Evolutionary conservation across 495 filamentous ascomycete genomes (phyloP).

Genomic region (Trichodelitschia bisporula): DNA sequence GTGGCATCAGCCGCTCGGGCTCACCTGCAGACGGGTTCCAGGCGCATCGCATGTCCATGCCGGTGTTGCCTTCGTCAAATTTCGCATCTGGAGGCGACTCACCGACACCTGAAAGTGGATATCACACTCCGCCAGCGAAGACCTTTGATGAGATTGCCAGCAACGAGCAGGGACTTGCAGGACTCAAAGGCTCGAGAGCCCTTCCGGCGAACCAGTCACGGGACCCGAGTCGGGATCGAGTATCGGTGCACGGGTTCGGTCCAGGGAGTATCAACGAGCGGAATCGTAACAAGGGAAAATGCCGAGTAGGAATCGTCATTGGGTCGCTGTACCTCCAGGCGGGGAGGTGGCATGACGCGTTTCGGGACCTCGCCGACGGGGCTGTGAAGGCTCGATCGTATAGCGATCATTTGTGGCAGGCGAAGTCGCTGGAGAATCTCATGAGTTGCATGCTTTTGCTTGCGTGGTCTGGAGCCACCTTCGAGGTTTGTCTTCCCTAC

Average conservation of each 20-base stretch:
- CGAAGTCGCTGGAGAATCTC: slow-evolving; percentile 76
- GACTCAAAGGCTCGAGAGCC: slow-evolving; percentile 7
- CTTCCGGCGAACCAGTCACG: slow-evolving; percentile 3
- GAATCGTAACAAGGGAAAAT: slow-evolving; percentile 59
- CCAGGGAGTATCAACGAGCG: slow-evolving; percentile 46
- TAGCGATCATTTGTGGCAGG: slow-evolving; percentile 91
- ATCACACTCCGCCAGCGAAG: slow-evolving; percentile 29
- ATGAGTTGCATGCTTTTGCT: slow-evolving; percentile 61
- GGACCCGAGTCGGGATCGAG: slow-evolving; percentile 43
- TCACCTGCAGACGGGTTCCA: slow-evolving; percentile 23
- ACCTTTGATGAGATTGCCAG: slow-evolving; percentile 48
- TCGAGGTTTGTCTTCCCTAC: too few relatives aligned
- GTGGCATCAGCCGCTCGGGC: slow-evolving; percentile 17
- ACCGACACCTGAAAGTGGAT: slow-evolving; percentile 18
- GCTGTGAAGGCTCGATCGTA: slow-evolving; percentile 50
- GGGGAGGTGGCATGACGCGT: slow-evolving; percentile 70
- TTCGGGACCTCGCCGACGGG: slow-evolving; percentile 64
- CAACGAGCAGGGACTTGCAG: slow-evolving; percentile 6
- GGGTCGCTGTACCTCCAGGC: slow-evolving; percentile 72
- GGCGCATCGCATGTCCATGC: slow-evolving; percentile 58
- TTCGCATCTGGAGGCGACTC: slow-evolving; percentile 10
- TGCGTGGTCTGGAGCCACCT: slow-evolving; percentile 66
- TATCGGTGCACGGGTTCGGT: slow-evolving; percentile 67
- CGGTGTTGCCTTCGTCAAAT: slow-evolving; percentile 25
- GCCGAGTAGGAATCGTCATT: slow-evolving; percentile 54